Evolutionary conservation across 75 land plant genomes (phyloP), one percentile per base, ranked within the genome.

Genomic region (Pseudotsuga menziesii): DNA sequence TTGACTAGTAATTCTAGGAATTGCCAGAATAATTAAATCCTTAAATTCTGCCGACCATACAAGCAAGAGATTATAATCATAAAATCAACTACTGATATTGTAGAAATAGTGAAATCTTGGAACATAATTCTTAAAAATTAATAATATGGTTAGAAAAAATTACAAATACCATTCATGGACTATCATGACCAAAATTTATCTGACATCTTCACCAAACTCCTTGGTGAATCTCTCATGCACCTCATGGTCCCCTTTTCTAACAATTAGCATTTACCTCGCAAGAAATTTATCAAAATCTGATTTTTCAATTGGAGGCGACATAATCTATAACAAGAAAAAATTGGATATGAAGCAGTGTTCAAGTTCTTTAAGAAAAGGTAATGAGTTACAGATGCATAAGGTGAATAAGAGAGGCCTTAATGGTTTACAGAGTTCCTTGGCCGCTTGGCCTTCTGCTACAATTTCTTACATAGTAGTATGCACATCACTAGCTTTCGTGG

Each of bases 201-300:
- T 83, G 61, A 86, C 87, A 20, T 85, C 87, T 66, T 85, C 87
- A 16, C 87, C 87, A 76, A 85, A 85, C 60, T 85, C 87, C 71
- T 84, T 85, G 12, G 87, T 85, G 60, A 85, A 85, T 75, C 71
- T 85, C 75, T 85, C 87, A 26, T 85, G 87, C 44, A 85, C 80
- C 61, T 78, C 81, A n/a, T 83, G 78, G 82, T 85, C 86, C 32
- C 66, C 67, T 74, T 85, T 85, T 62, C 87, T 83, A 57, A 85
- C 87, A 5, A 86, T 85, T 58, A 86, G 87, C 76, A 61, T 85
- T 83, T 85, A 86, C 72, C 81, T 83, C 17, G 87, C 76, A 7
- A 85, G 60, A 61, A 85, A 86, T 71, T 85, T 85, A 74, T 85
- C 87, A 61, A 85, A 85, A 69, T 85, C 87, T 44, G 78, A 9